Base-by-base conservation (phyloP, 768 basidiomycete genomes). In the Strobilomyces echinocephalus region DNA sequence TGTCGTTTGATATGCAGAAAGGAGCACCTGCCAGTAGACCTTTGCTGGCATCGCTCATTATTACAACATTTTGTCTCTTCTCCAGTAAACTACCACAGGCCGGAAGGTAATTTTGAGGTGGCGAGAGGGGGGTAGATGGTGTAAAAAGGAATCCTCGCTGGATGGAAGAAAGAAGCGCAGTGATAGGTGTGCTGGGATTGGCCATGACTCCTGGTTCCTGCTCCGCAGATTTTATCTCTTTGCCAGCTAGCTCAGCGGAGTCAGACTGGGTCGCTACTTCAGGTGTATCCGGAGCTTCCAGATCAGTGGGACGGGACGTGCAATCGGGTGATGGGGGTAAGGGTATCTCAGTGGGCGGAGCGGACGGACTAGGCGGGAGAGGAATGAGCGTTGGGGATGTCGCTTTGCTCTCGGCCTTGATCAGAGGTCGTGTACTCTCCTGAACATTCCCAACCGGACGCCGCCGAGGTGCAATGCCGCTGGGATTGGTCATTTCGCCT, bases 111-210 rank as follows among this genome's bases (percentile, higher is more conserved):
- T 75, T 71, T 51, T 78, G 72, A 24, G 80, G 78, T 16, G 83
- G 83, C 2, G 84, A 83, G 35, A 85, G 72, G 2, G 83, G 82
- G 1, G 79, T 76, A n/a, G 73, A 74, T 15, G 84, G 85, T 4
- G 84, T 82, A 58, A 81, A 77, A n/a, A 83, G 66, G 66, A 88
- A 88, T 31, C 85, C 86, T 15, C 76, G 78, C 57, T 87, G 78
- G 51, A 88, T 88, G 3, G 84, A 69, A 15, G 75, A 72, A 42
- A 84, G 69, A 30, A 88, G 75, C 9, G 79, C 73, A 8, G 86
- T 85, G 45, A 88, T 88, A 2, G 86, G 86, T 30, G 86, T 87
- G 56, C 74, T 80, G 4, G 69, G 68, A 28, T 54, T 33, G 12
- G 33, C 49, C 0, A 39, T 41, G n/a, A 50, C 45, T 18, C 46